These are phyloP conservation scores for Falciphora oryzae DNA, from an alignment of 2,329 filamentous ascomycete species.

Conservation along the genomic window DNA sequence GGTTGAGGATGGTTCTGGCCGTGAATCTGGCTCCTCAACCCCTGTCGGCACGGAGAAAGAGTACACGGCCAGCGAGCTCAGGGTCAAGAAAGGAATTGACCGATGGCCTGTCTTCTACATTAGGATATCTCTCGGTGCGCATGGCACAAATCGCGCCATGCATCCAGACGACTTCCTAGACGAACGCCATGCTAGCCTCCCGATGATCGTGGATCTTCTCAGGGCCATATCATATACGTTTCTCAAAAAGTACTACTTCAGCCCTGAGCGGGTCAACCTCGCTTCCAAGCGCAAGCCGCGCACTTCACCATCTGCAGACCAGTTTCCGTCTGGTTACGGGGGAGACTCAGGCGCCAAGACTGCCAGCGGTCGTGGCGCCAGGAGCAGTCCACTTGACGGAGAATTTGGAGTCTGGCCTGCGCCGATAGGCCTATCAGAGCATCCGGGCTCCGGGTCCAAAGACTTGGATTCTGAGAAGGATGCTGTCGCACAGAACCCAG, in stretches of 20 bases:
- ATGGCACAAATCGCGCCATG: constrained; percentile 12
- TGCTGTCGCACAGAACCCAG: neutral
- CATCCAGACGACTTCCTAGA: constrained; percentile 37
- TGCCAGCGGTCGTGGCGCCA: neutral
- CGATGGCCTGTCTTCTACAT: constrained; percentile 87
- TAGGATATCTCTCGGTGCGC: constrained; percentile 44
- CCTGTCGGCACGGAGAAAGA: constrained; percentile 35
- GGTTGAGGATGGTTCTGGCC: constrained; percentile 39
- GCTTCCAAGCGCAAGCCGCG: neutral
- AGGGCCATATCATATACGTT: constrained; percentile 67
- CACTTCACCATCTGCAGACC: constrained; percentile 19
- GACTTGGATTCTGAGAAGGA: neutral
- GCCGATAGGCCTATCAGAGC: neutral
- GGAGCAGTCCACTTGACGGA: neutral
- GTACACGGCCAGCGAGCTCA: constrained; percentile 46
- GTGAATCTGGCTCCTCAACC: constrained; percentile 24
- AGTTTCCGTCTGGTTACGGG: neutral
- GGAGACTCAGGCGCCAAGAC: neutral
- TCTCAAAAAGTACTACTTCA: constrained; percentile 65
- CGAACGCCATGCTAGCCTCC: constrained; percentile 42
- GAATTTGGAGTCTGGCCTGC: neutral
- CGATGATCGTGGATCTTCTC: constrained; percentile 58
- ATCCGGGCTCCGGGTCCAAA: neutral
- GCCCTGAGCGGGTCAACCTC: constrained; percentile 36
- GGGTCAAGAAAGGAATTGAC: constrained; percentile 62